Base-by-base conservation (phyloP, 768 basidiomycete species). In the Lentinus tigrinus region DNA sequence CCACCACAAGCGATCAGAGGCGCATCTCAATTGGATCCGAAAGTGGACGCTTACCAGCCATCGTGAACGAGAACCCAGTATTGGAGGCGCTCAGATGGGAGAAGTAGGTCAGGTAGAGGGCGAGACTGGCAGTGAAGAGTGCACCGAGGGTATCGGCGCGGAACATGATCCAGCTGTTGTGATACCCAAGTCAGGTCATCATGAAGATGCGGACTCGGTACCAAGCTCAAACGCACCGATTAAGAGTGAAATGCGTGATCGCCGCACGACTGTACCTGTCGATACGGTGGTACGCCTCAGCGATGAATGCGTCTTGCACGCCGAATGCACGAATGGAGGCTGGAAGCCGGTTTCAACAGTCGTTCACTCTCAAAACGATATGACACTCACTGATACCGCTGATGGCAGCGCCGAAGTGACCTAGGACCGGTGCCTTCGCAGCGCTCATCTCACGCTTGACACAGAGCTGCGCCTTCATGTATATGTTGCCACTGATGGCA, bases 141-240 rank as follows among this genome's bases (percentile, higher is more conserved):
- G 76, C 78, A 1, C 82, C 82, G 44, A 83, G 63, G 17, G 69
- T 61, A 66, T 93, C 90, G 38, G 91, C 76, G 57, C 80, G 75
- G 44, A 79, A 69, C 53, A 70, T 73, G 44, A 81, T 67, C 82
- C 81, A 83, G 51, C 80, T 77, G 14, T 11, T 28, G 8, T 70
- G 38, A 90, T 81, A 1, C 87, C 77, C 6, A 11, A 3, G 14
- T 2, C 4, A 17, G 14, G 63, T 87, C 77, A 24, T 9, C n/a
- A 3, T 56, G n/a, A 42, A 23, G 37, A 24, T n/a, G 26, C 19
- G 27, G 44, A 2, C 34, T 51, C n/a, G 40, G 0, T 17, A 21
- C 46, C 72, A 77, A 2, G 13, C 16, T 21, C n/a, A 7, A 11
- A 31, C 40, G 17, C 13, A 42, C 40, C 80, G 72, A 60, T 81